Percentiles rank a stretch among this genome's conserved stretches.
Evolutionary conservation across 352 stramenopile genomes (phyloP).

Genomic region (Phytophthora kernoviae): DNA sequence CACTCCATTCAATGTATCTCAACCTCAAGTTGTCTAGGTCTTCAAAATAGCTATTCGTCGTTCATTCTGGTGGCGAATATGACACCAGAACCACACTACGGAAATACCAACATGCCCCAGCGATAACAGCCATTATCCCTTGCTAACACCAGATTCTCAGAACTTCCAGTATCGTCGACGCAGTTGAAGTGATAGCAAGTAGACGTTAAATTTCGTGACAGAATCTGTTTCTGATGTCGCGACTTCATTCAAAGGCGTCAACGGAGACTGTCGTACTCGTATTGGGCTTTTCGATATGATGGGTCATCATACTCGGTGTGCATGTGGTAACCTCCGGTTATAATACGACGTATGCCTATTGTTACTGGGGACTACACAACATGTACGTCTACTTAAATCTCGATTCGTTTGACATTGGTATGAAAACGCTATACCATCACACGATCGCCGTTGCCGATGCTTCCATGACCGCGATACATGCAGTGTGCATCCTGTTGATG

Average conservation of each 20-base stretch:
- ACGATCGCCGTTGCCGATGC: conserved; percentile 15
- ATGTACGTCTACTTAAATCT: conserved; percentile 3
- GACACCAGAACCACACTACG: too few relatives aligned
- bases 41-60: too few relatives aligned
- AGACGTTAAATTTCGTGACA: too few relatives aligned
- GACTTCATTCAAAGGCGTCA: background rate
- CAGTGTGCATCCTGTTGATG: conserved; percentile 9
- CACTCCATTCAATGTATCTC: too few relatives aligned
- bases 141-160: too few relatives aligned
- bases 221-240: too few relatives aligned
- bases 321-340: conserved; percentile 1
- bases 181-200: too few relatives aligned
- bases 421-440: conserved; percentile 7
- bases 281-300: background rate
- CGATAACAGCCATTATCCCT: too few relatives aligned
- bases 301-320: background rate
- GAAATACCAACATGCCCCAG: too few relatives aligned
- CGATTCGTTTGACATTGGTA: conserved; percentile 8
- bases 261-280: background rate
- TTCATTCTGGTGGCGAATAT: too few relatives aligned
- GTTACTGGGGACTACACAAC: conserved; percentile 7
- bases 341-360: background rate
- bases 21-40: too few relatives aligned
- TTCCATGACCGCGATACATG: conserved; percentile 16
- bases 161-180: too few relatives aligned